Evolutionary conservation across 2,329 filamentous ascomycete species (phyloP).

Genomic region (Sporothrix brasiliensis): DNA sequence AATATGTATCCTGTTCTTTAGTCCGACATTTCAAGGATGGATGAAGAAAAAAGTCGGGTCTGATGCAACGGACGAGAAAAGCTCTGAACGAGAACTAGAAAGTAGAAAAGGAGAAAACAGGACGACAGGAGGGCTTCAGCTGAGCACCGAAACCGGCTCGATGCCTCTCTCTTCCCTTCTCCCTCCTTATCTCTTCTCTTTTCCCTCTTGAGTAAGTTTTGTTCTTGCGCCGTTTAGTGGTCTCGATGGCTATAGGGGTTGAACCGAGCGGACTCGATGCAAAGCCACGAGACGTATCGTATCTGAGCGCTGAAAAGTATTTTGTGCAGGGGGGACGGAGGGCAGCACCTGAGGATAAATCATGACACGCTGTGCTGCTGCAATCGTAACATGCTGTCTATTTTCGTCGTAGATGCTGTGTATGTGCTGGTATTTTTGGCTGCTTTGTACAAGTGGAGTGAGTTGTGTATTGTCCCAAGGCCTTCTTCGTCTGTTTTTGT

Average conservation of each 20-base stretch:
- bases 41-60: slow-evolving; percentile 56
- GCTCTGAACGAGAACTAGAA: not conserved
- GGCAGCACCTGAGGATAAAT: not conserved
- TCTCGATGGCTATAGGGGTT: slow-evolving; percentile 56
- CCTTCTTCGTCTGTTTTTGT: not conserved
- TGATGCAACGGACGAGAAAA: slow-evolving; percentile 60
- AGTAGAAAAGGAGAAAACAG: not conserved
- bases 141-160: slow-evolving; percentile 2
- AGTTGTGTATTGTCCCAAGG: slow-evolving; percentile 4
- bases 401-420: slow-evolving; percentile 26
- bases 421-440: slow-evolving; percentile 18
- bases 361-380: not conserved
- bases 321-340: not conserved
- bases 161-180: not conserved
- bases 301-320: slow-evolving; percentile 56
- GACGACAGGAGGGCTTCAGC: slow-evolving; percentile 7
- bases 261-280: slow-evolving; percentile 21
- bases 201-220: slow-evolving; percentile 41
- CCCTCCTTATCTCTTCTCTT: not conserved
- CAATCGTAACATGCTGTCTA: slow-evolving; percentile 2
- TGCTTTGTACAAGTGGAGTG: slow-evolving; percentile 29
- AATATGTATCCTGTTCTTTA: slow-evolving; percentile 64
- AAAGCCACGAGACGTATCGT: slow-evolving; percentile 64
- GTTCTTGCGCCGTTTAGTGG: slow-evolving; percentile 64
- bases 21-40: slow-evolving; percentile 62